Percentiles rank a stretch among this genome's conserved stretches.
Evolutionary conservation across 768 basidiomycete species (phyloP).

Genomic region (Jaapia argillacea): DNA sequence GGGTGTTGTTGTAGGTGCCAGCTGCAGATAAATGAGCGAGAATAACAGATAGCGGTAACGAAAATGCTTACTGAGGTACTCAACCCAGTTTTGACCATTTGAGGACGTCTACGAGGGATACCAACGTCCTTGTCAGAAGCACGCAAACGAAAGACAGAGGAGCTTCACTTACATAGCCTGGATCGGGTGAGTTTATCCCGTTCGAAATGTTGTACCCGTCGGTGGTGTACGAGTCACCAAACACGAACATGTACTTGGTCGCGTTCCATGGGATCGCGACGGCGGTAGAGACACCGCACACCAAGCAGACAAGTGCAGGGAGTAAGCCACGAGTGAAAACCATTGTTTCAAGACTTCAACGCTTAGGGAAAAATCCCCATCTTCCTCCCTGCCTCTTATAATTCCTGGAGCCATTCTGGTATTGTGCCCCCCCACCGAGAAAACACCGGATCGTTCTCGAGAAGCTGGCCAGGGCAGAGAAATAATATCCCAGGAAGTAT

Average conservation of each 20-base stretch:
- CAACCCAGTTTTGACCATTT: conserved; percentile 56
- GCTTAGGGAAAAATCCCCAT: too few relatives aligned
- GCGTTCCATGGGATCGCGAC: conserved; percentile 36
- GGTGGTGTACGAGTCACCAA: conserved; percentile 56
- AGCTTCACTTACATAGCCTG: conserved; percentile 35
- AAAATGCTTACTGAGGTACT: conserved; percentile 32
- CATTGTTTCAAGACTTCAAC: too few relatives aligned
- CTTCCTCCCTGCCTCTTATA: too few relatives aligned
- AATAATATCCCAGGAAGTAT: too few relatives aligned
- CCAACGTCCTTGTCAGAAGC: too few relatives aligned
- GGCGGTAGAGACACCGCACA: conserved; percentile 6
- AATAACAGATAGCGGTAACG: conserved; percentile 1
- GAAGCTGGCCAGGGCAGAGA: too few relatives aligned
- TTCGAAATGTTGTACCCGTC: conserved; percentile 51
- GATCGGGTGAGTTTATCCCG: conserved; percentile 40
- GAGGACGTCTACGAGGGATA: conserved; percentile 47
- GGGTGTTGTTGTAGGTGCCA: conserved; percentile 43
- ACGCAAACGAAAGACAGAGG: too few relatives aligned
- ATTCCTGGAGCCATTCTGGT: too few relatives aligned
- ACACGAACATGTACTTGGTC: conserved; percentile 45
- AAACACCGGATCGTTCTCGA: too few relatives aligned
- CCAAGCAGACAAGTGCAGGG: not conserved
- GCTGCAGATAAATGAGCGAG: conserved; percentile 18
- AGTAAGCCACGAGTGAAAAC: too few relatives aligned
- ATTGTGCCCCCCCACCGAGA: too few relatives aligned